A percentile compares a stretch with the other conserved stretches of the same genome.
Conservation (phyloP, 805 yeast species). For the Kodamaea lidongshanica region DNA sequence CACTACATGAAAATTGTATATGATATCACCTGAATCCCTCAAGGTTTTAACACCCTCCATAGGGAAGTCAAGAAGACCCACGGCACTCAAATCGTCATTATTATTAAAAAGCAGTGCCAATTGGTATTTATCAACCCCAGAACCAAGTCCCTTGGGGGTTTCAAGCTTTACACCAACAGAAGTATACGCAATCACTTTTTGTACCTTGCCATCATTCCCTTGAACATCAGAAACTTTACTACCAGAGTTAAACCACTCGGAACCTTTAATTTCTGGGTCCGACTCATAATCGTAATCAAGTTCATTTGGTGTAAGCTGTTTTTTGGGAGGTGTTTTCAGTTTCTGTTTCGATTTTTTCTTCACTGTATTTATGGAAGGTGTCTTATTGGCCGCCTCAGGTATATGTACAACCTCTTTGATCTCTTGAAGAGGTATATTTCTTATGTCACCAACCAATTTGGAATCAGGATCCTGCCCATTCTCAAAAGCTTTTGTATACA, state of each 20-base stretch:
- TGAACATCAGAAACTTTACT: conserved; percentile 43
- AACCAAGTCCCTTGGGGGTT: conserved; percentile 2
- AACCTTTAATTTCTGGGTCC: conserved; percentile 39
- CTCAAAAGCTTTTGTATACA: conserved; percentile 41
- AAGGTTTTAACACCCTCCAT: conserved; percentile 53
- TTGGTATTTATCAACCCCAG: conserved; percentile 47
- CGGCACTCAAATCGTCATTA: conserved; percentile 59
- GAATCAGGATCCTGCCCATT: conserved; percentile 38
- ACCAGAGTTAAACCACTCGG: conserved; percentile 48
- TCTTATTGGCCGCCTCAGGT: conserved; percentile 22
- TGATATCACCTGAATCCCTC: conserved; percentile 57
- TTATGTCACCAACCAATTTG: conserved; percentile 27
- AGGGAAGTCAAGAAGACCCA: conserved; percentile 68
- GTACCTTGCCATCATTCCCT: conserved; percentile 39
- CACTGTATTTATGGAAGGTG: conserved; percentile 1
- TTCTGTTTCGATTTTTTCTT: conserved; percentile 14
- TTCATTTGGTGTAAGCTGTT: conserved; percentile 4
- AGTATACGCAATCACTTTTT: conserved; percentile 58
- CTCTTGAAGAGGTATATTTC: conserved; percentile 45
- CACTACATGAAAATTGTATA: conserved; percentile 69
- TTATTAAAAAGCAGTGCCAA: conserved; percentile 61
- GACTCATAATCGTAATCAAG: conserved; percentile 26
- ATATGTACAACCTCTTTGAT: conserved; percentile 54
- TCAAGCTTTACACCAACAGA: conserved; percentile 45
- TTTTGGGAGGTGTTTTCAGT: conserved; percentile 10